These are phyloP conservation scores for Eucalyptus microcorys DNA, from an alignment of 345 rosid species.

Conservation along the genomic window DNA sequence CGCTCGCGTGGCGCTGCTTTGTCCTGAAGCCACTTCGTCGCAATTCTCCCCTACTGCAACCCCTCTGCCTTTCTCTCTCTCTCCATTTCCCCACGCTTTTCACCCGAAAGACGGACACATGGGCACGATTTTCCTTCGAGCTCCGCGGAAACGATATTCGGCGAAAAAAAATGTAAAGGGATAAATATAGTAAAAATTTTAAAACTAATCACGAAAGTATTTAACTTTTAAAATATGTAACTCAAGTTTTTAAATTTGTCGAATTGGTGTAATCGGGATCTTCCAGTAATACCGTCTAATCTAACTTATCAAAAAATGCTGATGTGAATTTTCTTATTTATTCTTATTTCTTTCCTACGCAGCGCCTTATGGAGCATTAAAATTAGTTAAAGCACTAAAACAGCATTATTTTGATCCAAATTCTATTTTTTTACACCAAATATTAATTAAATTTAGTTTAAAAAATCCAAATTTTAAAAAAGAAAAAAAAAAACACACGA, in stretches of 20 bases:
- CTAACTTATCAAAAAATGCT: no score
- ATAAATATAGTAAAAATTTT: no score
- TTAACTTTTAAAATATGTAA: no score
- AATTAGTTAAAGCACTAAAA: neutral
- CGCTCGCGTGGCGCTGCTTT: neutral
- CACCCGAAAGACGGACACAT: neutral
- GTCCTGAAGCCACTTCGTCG: neutral
- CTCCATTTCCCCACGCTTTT: neutral
- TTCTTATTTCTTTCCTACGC: fast-evolving
- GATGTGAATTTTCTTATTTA: fast-evolving
- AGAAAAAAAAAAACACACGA: no score
- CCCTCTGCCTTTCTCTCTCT: neutral
- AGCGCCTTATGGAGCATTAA: no score
- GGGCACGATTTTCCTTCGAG: neutral
- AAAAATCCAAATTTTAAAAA: neutral
- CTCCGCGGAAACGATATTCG: neutral
- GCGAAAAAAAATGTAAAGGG: neutral
- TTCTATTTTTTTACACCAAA: neutral
- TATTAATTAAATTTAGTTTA: neutral
- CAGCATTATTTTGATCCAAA: neutral
- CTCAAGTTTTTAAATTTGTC: fast-evolving
- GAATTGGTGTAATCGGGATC: fast-evolving
- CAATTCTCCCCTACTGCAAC: neutral
- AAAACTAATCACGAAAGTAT: no score
- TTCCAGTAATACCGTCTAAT: fast-evolving